Percentiles rank a stretch among this genome's conserved stretches.
These are phyloP conservation scores for Combretum micranthum DNA, from an alignment of 345 rosid species.

Conservation along the genomic window DNA sequence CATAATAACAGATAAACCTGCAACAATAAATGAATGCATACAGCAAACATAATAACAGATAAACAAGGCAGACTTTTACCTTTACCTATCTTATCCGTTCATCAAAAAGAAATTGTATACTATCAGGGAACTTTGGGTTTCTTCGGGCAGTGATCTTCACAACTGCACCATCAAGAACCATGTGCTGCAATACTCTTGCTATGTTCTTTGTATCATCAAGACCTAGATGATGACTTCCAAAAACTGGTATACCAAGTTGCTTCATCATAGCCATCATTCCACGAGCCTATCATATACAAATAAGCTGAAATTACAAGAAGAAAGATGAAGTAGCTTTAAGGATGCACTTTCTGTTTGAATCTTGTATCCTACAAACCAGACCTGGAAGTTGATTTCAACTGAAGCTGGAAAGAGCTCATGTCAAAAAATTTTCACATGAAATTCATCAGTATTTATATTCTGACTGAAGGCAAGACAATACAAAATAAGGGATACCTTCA, in stretches of 20 bases:
- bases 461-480: too few species aligned
- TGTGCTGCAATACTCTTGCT: slow-evolving; percentile 69
- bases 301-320: not conserved
- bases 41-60: too few species aligned
- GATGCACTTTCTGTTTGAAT: not conserved
- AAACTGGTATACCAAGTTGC: slow-evolving; percentile 47
- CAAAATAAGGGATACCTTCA: not conserved
- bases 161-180: slow-evolving; percentile 70
- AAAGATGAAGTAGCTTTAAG: not conserved
- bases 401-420: too few species aligned
- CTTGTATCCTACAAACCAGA: too few species aligned
- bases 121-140: slow-evolving; percentile 30
- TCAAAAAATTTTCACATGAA: not conserved
- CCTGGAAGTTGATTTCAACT: not conserved
- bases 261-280: slow-evolving; percentile 97
- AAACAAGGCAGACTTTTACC: too few species aligned
- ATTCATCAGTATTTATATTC: too few species aligned
- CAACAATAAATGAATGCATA: too few species aligned
- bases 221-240: slow-evolving; percentile 91
- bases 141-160: slow-evolving; percentile 73
- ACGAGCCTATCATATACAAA: slow-evolving; percentile 47
- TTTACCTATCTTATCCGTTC: slow-evolving; percentile 32
- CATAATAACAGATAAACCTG: too few species aligned
- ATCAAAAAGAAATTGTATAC: slow-evolving; percentile 48
- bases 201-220: slow-evolving; percentile 84